A percentile compares a stretch with the other conserved stretches of the same genome.
Conservation (phyloP, 306 rosid genomes). For the Begonia peltatifolia region DNA sequence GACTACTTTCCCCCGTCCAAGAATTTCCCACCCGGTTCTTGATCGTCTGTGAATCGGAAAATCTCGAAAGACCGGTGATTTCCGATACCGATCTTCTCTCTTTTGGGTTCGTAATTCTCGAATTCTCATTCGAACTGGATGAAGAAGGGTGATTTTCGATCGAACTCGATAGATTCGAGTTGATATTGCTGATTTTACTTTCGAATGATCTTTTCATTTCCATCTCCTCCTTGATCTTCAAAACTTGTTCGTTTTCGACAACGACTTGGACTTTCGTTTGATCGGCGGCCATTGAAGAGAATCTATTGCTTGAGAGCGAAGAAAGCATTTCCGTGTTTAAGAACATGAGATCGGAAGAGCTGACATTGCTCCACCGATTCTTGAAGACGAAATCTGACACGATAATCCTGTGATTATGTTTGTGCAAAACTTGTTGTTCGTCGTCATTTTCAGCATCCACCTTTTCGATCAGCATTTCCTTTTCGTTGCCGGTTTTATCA, state of each 20-base stretch:
- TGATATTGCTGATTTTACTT: constrained; percentile 26
- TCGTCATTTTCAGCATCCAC: constrained; percentile 29
- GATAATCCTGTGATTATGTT: constrained; percentile 60
- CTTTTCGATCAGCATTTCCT: constrained; percentile 8
- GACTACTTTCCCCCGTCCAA: constrained; percentile 27
- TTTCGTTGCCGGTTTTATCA: background rate
- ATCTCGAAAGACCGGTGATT: constrained; percentile 57
- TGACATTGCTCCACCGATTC: constrained; percentile 80
- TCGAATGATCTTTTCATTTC: constrained; percentile 54
- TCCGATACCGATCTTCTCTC: constrained; percentile 68
- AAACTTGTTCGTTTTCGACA: constrained; percentile 21
- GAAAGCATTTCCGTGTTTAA: constrained; percentile 66
- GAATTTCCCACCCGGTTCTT: constrained; percentile 15
- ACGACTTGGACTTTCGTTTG: background rate
- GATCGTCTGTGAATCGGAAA: constrained; percentile 27
- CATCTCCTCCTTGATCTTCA: constrained; percentile 51
- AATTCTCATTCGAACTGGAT: constrained; percentile 17
- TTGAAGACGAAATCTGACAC: constrained; percentile 60
- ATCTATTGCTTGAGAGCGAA: constrained; percentile 45
- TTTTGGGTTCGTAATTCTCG: constrained; percentile 12
- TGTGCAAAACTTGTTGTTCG: constrained; percentile 41
- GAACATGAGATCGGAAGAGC: constrained; percentile 78
- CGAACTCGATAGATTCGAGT: constrained; percentile 20
- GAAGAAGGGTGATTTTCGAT: constrained; percentile 6
- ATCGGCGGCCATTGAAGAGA: constrained; percentile 23